These are phyloP conservation scores for Apiospora hydei DNA, from an alignment of 2,329 filamentous ascomycete species.

Conservation along the genomic window DNA sequence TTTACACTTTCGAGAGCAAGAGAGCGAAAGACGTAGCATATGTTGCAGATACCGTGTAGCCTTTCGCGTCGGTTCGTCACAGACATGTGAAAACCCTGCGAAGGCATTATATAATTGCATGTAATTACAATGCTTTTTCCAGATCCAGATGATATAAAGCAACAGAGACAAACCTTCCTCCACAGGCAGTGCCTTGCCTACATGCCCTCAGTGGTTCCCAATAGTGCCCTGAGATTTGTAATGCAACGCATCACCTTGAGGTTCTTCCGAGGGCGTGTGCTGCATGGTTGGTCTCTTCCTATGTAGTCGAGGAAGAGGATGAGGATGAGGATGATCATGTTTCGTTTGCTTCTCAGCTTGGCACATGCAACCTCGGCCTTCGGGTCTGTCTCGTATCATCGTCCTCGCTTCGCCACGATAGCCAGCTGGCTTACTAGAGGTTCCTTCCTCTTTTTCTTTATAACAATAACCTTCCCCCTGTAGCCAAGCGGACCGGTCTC, in stretches of 20 bases:
- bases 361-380: not conserved
- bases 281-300: not conserved
- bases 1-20: not conserved
- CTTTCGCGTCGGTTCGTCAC: not conserved
- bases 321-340: not conserved
- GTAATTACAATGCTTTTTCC: not conserved
- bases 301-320: not conserved
- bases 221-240: not conserved
- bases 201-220: not conserved
- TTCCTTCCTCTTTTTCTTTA: not conserved
- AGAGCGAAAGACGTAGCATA: slow-evolving; percentile 16
- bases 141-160: not conserved
- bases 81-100: not conserved
- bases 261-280: not conserved
- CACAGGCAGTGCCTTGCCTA: not conserved
- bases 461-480: not conserved
- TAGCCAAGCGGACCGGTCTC: not conserved
- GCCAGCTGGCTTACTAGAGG: not conserved
- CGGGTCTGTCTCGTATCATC: not conserved
- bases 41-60: not conserved
- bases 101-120: slow-evolving; percentile 2
- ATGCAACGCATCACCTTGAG: not conserved
- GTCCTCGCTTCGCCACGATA: not conserved
- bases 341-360: not conserved
- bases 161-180: not conserved